Conservation (phyloP, 352 stramenopile genomes). For the Phytopythium delawarense region DNA sequence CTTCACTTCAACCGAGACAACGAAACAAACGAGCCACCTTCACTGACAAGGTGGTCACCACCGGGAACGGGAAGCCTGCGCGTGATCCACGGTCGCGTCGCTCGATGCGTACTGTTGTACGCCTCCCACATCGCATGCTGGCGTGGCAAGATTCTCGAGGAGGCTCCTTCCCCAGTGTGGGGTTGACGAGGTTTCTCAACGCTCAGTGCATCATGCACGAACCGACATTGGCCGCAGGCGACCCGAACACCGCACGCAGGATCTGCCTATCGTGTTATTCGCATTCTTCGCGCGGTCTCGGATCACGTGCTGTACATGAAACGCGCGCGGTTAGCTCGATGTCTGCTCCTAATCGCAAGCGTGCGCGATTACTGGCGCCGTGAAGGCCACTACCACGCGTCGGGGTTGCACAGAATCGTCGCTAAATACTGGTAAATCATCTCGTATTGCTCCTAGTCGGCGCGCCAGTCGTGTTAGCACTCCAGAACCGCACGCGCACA, state of each 20-base stretch:
- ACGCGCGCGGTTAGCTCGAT: background rate
- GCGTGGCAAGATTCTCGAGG: no score
- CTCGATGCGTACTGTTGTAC: no score
- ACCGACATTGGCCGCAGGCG: no score
- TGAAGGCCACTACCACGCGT: conserved; percentile 34
- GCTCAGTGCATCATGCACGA: no score
- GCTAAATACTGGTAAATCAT: conserved; percentile 85
- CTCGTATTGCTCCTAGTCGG: conserved; percentile 70
- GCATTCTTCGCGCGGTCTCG: background rate
- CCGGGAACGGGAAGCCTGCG: no score
- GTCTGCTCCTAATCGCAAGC: background rate
- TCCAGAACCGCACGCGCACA: background rate
- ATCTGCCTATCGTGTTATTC: background rate
- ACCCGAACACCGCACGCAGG: background rate
- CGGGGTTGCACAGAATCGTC: conserved; percentile 43
- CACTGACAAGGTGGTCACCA: no score
- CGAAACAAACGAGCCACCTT: no score
- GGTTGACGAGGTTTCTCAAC: no score
- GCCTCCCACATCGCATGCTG: no score
- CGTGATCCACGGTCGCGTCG: no score
- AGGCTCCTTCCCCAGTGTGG: no score
- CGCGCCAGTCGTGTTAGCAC: conserved; percentile 3
- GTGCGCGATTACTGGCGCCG: background rate
- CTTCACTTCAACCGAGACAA: background rate
- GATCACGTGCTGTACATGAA: background rate